These are phyloP conservation scores for Eutrema heterophyllum DNA, from an alignment of 345 rosid genomes.

Conservation along the genomic window DNA sequence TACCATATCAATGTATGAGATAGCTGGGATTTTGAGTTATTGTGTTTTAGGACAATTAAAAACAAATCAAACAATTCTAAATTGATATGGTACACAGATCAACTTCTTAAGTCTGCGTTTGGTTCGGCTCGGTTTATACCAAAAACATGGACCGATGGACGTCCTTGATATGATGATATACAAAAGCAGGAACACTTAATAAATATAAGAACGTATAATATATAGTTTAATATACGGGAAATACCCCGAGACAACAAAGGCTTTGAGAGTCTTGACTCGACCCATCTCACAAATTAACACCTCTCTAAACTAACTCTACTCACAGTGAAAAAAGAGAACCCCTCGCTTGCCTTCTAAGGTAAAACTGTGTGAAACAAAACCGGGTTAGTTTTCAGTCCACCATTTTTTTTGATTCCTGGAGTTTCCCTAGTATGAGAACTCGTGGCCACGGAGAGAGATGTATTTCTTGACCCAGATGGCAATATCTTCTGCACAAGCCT, in stretches of 20 bases:
- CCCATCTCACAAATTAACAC: constrained; percentile 18
- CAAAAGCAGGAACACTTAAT: not conserved
- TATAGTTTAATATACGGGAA: constrained; percentile 21
- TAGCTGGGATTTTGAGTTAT: no score
- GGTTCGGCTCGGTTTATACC: not conserved
- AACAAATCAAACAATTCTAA: not conserved
- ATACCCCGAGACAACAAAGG: constrained; percentile 20
- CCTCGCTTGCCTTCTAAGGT: not conserved
- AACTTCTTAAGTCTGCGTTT: not conserved
- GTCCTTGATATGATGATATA: not conserved
- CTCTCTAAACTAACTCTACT: constrained; percentile 20
- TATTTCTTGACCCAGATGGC: constrained; percentile 91
- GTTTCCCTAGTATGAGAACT: constrained; percentile 67
- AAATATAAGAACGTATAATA: not conserved
- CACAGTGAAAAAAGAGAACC: not conserved
- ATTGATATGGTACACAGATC: not conserved
- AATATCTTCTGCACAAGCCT: constrained; percentile 87
- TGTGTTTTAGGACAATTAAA: no score
- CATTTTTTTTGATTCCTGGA: not conserved
- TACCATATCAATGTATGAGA: no score
- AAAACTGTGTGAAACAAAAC: not conserved
- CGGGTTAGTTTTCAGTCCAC: not conserved
- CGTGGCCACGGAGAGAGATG: constrained; percentile 78
- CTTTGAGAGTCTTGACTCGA: constrained; percentile 9
- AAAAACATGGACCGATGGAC: not conserved